Base-by-base conservation (phyloP, 192 early-diverging fungal species). In the Coemansia sp. region DNA sequence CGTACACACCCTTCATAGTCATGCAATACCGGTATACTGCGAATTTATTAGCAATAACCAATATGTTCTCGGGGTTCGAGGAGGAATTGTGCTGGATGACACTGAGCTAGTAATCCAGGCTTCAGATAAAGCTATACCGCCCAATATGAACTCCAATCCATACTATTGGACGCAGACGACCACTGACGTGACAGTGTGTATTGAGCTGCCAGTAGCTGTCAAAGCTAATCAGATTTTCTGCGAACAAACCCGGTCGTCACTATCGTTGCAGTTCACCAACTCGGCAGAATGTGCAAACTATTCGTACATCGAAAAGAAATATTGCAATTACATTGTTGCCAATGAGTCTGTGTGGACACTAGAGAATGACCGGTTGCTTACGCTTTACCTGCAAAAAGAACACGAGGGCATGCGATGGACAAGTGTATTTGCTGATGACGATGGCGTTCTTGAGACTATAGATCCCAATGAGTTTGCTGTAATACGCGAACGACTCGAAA, bases 81-180 rank as follows among this genome's bases (percentile, higher is more conserved):
- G 68, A 19, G 78, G 78, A 11, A 50, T 81, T 1, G 66, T 62
- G 4, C 51, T 72, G 14, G 78, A 81, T n/a, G 73, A 72, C 12
- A 81, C 78, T n/a, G 72, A 81, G 62, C 27, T 63, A 6, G 51
- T 35, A 12, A 38, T 24, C 12, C 58, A 65, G 17, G 52, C 48
- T 11, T 19, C 49, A 14, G 43, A 47, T 45, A 24, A 19, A 10
- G 17, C n/a, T 14, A 51, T 21, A 2, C 45, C 56, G 7, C 19
- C 39, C 22, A 25, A 22, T n/a, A 19, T 22, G 14, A 24, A 61
- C 21, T 23, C 62, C 29, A 66, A 67, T 1, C 79, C 72, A 4
- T 92, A 92, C 69, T 80, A 84, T 59, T 92, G 90, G 90, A 86
- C 72, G 2, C 90, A 92, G 43, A 84, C 86, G 4, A 60, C 76